phyloP scores from a whole-genome alignment of 78 protist genomes.

The Dictyostelium purpureum region DNA sequence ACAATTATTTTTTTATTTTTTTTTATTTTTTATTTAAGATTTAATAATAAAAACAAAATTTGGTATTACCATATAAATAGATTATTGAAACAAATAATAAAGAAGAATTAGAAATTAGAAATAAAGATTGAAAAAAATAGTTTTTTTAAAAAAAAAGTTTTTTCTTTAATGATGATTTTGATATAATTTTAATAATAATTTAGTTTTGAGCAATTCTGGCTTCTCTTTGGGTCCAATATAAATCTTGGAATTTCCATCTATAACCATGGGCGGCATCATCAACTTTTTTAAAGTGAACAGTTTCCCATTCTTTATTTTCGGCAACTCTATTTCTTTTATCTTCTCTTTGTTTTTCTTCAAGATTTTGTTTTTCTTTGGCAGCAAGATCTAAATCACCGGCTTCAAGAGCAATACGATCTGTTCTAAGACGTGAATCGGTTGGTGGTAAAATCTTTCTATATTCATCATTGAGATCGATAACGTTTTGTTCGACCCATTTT shows the following conservation, averaged over 20 bases:
- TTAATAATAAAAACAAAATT: too few relatives aligned
- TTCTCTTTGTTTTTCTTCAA: constrained; percentile 80
- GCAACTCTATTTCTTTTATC: constrained; percentile 65
- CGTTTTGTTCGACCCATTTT: constrained; percentile 62
- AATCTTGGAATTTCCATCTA: constrained; percentile 64
- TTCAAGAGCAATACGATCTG: constrained; percentile 74
- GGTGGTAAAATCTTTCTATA: constrained; percentile 65
- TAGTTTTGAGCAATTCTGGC: not conserved
- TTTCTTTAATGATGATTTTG: too few relatives aligned
- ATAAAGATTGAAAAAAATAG: too few relatives aligned
- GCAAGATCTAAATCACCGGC: constrained; percentile 63
- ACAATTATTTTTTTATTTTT: too few relatives aligned
- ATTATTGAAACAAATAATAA: too few relatives aligned
- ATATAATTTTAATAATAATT: too few relatives aligned
- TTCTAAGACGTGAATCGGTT: constrained; percentile 62
- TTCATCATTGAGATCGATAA: constrained; percentile 27
- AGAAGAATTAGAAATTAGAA: too few relatives aligned
- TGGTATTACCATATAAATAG: too few relatives aligned
- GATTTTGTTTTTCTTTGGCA: constrained; percentile 58
- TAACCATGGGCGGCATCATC: constrained; percentile 16
- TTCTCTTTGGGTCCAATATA: constrained; percentile 72
- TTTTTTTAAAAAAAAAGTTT: too few relatives aligned
- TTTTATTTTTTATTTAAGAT: too few relatives aligned
- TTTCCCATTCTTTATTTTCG: constrained; percentile 61
- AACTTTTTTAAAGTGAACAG: constrained; percentile 59